Evolutionary conservation across 1,284 basidiomycete species (phyloP).

Genomic region (Fomes fomentarius): DNA sequence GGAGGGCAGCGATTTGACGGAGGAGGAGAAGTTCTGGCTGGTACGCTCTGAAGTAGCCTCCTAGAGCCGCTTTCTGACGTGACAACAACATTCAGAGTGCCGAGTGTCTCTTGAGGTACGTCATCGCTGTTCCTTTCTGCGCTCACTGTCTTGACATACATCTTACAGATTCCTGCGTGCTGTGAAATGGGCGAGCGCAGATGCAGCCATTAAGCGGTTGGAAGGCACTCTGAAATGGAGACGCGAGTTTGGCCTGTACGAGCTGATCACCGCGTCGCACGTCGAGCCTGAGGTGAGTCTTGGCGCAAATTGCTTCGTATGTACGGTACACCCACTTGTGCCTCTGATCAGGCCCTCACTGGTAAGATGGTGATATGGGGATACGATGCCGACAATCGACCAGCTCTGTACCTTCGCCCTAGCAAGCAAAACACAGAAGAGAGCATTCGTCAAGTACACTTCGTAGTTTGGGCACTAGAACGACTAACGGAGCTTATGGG

Average conservation of each 20-base stretch:
- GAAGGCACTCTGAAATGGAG: constrained; percentile 77
- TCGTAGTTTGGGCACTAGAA: constrained; percentile 76
- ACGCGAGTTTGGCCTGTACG: constrained; percentile 71
- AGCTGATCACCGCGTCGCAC: constrained; percentile 54
- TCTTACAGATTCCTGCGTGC: constrained; percentile 65
- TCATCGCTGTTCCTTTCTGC: too few species aligned
- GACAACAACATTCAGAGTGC: constrained; percentile 45
- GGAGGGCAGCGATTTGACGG: constrained; percentile 53
- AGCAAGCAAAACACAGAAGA: constrained; percentile 86
- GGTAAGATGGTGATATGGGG: constrained; percentile 79
- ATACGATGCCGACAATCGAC: constrained; percentile 70
- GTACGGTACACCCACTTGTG: not conserved
- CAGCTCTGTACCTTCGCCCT: constrained; percentile 80
- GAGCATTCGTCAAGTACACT: constrained; percentile 73
- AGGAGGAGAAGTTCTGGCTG: constrained; percentile 78
- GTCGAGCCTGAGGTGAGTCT: constrained; percentile 70
- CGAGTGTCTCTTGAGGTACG: constrained; percentile 70
- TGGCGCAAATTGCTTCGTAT: not conserved
- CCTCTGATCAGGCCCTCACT: constrained; percentile 58
- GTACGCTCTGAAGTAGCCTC: constrained; percentile 37
- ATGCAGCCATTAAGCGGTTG: constrained; percentile 59
- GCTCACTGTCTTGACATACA: constrained; percentile 66
- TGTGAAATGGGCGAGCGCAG: constrained; percentile 63
- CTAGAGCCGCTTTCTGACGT: not conserved
- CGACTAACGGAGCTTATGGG: constrained; percentile 74